Evolutionary conservation across 2,329 filamentous ascomycete species (phyloP).

Genomic region (Paecilomyces variotii): DNA sequence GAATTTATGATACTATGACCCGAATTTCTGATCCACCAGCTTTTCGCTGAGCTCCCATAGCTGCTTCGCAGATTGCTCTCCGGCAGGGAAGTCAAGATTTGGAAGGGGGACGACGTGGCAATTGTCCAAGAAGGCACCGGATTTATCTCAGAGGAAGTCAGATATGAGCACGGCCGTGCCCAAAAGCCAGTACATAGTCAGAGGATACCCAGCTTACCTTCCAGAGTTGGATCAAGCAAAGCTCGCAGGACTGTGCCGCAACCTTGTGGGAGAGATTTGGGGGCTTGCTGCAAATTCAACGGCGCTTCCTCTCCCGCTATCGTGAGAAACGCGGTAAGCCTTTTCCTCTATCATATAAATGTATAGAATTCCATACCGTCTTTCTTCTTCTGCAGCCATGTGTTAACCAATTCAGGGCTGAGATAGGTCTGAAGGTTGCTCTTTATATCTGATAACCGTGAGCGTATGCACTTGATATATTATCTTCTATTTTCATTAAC

Average conservation of each 20-base stretch:
- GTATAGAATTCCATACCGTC: constrained; percentile 7
- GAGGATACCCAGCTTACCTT: constrained; percentile 8
- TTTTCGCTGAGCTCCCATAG: constrained; percentile 25
- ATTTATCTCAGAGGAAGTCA: constrained; percentile 8
- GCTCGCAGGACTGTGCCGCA: constrained; percentile 15
- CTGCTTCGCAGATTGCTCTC: constrained; percentile 16
- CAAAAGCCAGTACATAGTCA: not conserved
- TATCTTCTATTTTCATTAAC: not conserved
- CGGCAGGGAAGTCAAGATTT: constrained; percentile 18
- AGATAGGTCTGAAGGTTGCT: constrained; percentile 14
- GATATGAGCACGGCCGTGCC: not conserved
- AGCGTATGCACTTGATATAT: not conserved
- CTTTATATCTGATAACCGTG: constrained; percentile 11
- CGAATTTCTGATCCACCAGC: constrained; percentile 17
- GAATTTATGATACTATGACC: too few relatives aligned
- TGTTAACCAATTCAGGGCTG: constrained; percentile 11
- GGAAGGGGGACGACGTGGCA: constrained; percentile 12
- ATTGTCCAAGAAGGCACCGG: constrained; percentile 18
- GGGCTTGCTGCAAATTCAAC: constrained; percentile 15
- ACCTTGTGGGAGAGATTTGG: constrained; percentile 14
- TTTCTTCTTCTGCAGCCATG: constrained; percentile 18
- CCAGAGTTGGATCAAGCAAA: constrained; percentile 16
- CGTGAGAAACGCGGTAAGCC: not conserved
- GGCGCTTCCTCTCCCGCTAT: constrained; percentile 14
- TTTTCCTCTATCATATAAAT: not conserved